Conservation (phyloP, 2,329 filamentous ascomycete genomes). For the Thielaviopsis populi region DNA sequence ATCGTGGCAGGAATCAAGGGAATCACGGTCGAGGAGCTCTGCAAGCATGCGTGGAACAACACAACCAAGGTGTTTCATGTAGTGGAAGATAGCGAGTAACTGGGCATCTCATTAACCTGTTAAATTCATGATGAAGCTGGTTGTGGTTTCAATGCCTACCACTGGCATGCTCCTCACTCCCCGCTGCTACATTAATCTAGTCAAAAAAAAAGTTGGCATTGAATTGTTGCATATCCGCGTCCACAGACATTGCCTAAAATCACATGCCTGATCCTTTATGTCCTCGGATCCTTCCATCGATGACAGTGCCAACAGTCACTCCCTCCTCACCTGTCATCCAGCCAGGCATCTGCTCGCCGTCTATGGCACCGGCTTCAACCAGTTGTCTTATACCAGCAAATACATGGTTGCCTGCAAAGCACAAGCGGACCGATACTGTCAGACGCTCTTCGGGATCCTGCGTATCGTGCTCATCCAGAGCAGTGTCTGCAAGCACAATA, state of each 20-base stretch:
- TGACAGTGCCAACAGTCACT: slow-evolving; percentile 57
- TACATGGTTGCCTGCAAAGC: slow-evolving; percentile 61
- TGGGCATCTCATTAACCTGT: not conserved
- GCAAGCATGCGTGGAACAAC: slow-evolving; percentile 73
- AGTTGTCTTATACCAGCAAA: slow-evolving; percentile 67
- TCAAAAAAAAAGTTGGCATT: not conserved
- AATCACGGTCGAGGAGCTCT: slow-evolving; percentile 63
- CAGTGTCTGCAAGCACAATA: slow-evolving; percentile 30
- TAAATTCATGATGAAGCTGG: not conserved
- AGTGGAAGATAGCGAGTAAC: slow-evolving; percentile 28
- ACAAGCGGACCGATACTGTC: slow-evolving; percentile 45
- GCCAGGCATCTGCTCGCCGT: slow-evolving; percentile 65
- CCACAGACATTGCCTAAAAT: not conserved
- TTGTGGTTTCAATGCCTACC: not conserved
- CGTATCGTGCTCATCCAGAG: not conserved
- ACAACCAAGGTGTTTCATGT: slow-evolving; percentile 67
- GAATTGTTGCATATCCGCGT: not conserved
- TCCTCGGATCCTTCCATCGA: slow-evolving; percentile 47
- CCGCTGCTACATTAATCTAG: not conserved
- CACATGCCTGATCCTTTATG: slow-evolving; percentile 24
- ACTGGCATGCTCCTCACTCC: not conserved
- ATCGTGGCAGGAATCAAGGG: slow-evolving; percentile 79
- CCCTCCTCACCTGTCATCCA: slow-evolving; percentile 86
- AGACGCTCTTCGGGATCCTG: slow-evolving; percentile 9
- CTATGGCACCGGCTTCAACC: slow-evolving; percentile 59